A percentile compares a stretch with the other conserved stretches of the same genome.
Conservation (phyloP, 2,329 filamentous ascomycete species). For the Stagonosporopsis chrysanthemi region DNA sequence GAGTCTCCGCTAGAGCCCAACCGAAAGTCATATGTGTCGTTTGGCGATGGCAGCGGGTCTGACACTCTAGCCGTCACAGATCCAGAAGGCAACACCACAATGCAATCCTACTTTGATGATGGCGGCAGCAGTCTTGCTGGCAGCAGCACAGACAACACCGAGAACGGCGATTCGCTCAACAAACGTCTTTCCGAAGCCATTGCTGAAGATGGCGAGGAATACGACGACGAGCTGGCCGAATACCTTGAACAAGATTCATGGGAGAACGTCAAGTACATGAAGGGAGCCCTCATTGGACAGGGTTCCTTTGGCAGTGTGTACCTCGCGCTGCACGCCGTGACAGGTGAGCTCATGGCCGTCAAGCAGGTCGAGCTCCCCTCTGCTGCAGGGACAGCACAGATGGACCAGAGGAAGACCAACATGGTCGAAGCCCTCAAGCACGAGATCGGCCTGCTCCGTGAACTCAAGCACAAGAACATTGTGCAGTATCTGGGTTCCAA, state of each 20-base stretch:
- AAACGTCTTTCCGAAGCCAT: constrained; percentile 84
- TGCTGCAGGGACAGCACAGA: constrained; percentile 72
- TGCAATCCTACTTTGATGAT: constrained; percentile 87
- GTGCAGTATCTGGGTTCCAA: constrained; percentile 97
- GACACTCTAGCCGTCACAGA: constrained; percentile 79
- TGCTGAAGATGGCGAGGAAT: constrained; percentile 89
- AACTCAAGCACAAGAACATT: constrained; percentile 95
- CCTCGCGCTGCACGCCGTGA: constrained; percentile 91
- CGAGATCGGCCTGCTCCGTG: constrained; percentile 91
- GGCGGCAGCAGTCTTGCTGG: constrained; percentile 75
- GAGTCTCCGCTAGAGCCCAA: constrained; percentile 87
- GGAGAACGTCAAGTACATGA: constrained; percentile 99
- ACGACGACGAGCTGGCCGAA: constrained; percentile 85
- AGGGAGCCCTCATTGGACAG: constrained; percentile 94
- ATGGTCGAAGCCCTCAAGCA: constrained; percentile 98
- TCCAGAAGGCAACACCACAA: constrained; percentile 71
- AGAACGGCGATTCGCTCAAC: constrained; percentile 74
- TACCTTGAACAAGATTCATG: constrained; percentile 93
- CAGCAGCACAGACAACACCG: constrained; percentile 66
- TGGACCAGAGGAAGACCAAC: constrained; percentile 90
- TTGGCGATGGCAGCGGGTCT: constrained; percentile 72
- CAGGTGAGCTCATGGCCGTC: constrained; percentile 95
- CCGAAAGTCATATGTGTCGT: constrained; percentile 94
- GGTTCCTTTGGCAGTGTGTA: constrained; percentile 97
- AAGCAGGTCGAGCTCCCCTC: constrained; percentile 96